These are phyloP conservation scores for Candida corydali DNA, from an alignment of 805 yeast genomes.

Conservation along the genomic window DNA sequence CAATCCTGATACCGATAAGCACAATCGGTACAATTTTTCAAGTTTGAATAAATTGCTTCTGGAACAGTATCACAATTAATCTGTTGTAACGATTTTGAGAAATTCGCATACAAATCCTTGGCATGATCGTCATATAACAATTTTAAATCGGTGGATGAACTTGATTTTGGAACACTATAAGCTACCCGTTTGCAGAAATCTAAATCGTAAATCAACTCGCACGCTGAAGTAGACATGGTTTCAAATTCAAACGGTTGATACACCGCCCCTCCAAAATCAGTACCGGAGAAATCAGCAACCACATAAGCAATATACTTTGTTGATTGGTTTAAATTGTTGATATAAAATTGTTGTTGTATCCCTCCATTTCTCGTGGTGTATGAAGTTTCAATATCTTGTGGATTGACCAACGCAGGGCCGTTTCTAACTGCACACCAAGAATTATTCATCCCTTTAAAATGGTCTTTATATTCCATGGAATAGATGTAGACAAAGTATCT, in stretches of 20 bases:
- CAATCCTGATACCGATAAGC: constrained; percentile 68
- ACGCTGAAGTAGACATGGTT: constrained; percentile 51
- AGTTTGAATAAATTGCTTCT: constrained; percentile 69
- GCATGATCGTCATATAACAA: constrained; percentile 65
- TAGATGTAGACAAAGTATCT: constrained; percentile 44
- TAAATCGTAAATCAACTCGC: constrained; percentile 70
- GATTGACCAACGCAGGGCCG: constrained; percentile 39
- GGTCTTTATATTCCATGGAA: constrained; percentile 31
- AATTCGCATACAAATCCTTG: constrained; percentile 50
- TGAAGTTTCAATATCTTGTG: constrained; percentile 22
- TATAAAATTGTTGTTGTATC: constrained; percentile 56
- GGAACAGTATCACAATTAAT: constrained; percentile 67
- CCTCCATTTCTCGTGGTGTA: constrained; percentile 45
- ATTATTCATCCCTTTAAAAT: constrained; percentile 37
- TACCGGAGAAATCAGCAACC: constrained; percentile 37
- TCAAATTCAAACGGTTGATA: constrained; percentile 55
- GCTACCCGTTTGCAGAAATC: constrained; percentile 80
- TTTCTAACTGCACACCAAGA: constrained; percentile 72
- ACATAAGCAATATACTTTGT: constrained; percentile 64
- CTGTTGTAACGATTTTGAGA: constrained; percentile 71
- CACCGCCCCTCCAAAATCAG: constrained; percentile 56
- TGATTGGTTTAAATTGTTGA: constrained; percentile 56
- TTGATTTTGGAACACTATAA: constrained; percentile 70
- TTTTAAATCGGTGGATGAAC: constrained; percentile 5
- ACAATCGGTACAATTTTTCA: constrained; percentile 73